Conservation (phyloP, 352 stramenopile species). For the Phytophthora nicotianae region DNA sequence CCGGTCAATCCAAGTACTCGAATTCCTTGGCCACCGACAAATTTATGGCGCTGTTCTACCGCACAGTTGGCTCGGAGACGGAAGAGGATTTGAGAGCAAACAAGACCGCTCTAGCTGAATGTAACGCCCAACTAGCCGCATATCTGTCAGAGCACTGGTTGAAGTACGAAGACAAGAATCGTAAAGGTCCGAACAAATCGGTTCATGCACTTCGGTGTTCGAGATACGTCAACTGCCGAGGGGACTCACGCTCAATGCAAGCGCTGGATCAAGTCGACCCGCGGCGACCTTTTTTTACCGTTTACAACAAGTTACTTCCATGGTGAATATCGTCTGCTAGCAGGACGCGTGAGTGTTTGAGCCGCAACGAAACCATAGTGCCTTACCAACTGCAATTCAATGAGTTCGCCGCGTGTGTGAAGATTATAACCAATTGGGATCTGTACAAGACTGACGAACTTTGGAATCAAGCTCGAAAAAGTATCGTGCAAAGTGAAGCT, state of each 20-base stretch:
- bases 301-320: constrained; percentile 11
- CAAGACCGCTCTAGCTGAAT: neutral
- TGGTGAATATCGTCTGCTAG: neutral
- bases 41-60: constrained; percentile 1
- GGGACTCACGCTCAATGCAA: neutral
- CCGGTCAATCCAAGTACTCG: neutral
- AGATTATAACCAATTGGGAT: constrained; percentile 2
- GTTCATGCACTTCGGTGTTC: neutral
- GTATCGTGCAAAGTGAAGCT: neutral
- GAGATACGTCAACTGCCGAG: no score
- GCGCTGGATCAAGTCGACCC: constrained; percentile 2
- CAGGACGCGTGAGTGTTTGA: neutral
- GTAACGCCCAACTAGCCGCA: neutral
- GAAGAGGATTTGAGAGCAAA: neutral
- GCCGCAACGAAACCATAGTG: neutral
- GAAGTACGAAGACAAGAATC: constrained; percentile 2
- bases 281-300: constrained; percentile 9
- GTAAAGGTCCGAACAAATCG: neutral
- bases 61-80: neutral
- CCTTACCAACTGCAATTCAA: constrained; percentile 3
- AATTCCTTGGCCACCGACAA: neutral
- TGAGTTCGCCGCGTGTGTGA: neutral
- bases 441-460: neutral
- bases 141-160: neutral
- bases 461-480: neutral